Evolutionary conservation across 139 green algal genomes (phyloP).

Genomic region (Marvania coccoides): DNA sequence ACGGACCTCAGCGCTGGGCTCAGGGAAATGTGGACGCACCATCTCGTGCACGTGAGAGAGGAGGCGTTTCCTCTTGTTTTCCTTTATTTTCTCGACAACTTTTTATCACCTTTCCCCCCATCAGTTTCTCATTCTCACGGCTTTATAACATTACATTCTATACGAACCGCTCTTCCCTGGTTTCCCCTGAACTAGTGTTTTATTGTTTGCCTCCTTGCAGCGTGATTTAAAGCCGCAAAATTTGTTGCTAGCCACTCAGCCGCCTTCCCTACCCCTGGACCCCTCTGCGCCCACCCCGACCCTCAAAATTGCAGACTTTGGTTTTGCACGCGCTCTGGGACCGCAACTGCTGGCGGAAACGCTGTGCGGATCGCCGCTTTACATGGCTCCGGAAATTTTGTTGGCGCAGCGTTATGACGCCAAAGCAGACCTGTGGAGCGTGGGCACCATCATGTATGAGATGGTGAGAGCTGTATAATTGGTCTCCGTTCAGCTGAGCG

Average conservation of each 20-base stretch:
- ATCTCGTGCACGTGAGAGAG: slow-evolving; percentile 79
- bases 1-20: slow-evolving; percentile 80
- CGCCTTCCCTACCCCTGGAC: not conserved
- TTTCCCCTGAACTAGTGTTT: not conserved
- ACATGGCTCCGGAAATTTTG: slow-evolving; percentile 98
- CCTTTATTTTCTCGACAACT: not conserved
- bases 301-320: slow-evolving; percentile 99
- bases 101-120: not conserved
- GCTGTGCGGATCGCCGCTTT: slow-evolving; percentile 91
- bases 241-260: slow-evolving; percentile 66
- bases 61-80: not conserved
- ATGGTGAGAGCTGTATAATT: slow-evolving; percentile 45
- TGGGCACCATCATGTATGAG: slow-evolving; percentile 95
- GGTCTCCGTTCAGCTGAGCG: not conserved
- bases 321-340: slow-evolving; percentile 86
- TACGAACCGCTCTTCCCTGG: no score
- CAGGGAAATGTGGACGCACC: slow-evolving; percentile 63
- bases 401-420: slow-evolving; percentile 63
- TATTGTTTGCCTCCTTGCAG: slow-evolving; percentile 31
- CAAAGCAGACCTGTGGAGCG: slow-evolving; percentile 90
- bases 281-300: not conserved
- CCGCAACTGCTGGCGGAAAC: slow-evolving; percentile 87
- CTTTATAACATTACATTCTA: no score
- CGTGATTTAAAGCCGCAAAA: slow-evolving; percentile 98
- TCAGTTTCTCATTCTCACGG: no score